Evolutionary conservation across 2,329 filamentous ascomycete genomes (phyloP), one percentile per base, ranked within the genome.

Genomic region (Talaromyces sp.): DNA sequence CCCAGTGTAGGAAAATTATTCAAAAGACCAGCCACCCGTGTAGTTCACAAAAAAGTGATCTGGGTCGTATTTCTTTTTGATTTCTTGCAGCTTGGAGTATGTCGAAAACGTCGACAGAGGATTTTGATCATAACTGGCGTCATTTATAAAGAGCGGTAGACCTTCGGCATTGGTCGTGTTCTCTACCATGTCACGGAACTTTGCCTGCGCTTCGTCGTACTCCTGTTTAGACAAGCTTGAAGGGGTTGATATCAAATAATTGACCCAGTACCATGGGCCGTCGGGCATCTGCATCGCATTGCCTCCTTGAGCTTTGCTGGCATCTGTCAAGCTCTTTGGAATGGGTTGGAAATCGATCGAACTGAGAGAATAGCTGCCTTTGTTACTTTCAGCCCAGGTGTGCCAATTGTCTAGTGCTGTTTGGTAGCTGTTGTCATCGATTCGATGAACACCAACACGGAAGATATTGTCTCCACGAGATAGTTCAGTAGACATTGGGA

Each of bases 21-120:
- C 67, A 65, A 70, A 71, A 2, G 67, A 69, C 69, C 69, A 70
- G 7, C 68, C 68, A 8, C 69, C 68, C 6, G 69, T 71, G 61
- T 65, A 68, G 3, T 65, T 62, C 11, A 58, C 64, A 55, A 71
- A 69, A 58, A 70, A 69, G 27, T 64, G 61, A 56, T 75, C 66
- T 0, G 76, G 75, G 59, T 79, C 77, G 31, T 76, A 71, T 61
- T 70, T 69, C 61, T 69, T 68, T 70, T 79, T 79, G 27, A 79
- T 67, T 55, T 63, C 64, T 54, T 69, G 66, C 56, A 79, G 61
- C 60, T 67, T 69, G 10, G 61, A 51, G 50, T 74, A 77, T 24
- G 66, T 71, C 10, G 72, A 66, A 53, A 71, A 71, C 10, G 69
- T 67, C 21, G 64, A 57, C 19, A 70, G 52, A 10, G 68, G 68